Conservation (phyloP, 2,329 filamentous ascomycete genomes). For the Furcasterigmium furcatum region DNA sequence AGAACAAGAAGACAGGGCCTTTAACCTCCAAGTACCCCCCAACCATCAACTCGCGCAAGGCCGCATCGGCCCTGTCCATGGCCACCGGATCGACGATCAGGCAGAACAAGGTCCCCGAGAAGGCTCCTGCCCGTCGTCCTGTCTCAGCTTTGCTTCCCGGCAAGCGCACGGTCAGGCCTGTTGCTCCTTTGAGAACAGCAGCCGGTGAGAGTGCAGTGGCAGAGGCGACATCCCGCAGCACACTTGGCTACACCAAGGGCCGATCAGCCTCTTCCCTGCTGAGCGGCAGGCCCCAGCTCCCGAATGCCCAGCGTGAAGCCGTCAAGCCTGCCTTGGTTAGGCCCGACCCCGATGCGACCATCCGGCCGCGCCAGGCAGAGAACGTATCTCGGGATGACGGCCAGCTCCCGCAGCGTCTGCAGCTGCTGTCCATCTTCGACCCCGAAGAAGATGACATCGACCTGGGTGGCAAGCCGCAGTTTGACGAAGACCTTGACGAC, state of each 20-base stretch:
- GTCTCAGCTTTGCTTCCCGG: slow-evolving; percentile 25
- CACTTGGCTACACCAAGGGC: slow-evolving; percentile 82
- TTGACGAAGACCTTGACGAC: slow-evolving; percentile 46
- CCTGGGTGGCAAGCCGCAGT: slow-evolving; percentile 26
- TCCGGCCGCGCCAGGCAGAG: slow-evolving; percentile 7
- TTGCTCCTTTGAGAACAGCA: slow-evolving; percentile 39
- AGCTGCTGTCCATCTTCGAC: slow-evolving; percentile 58
- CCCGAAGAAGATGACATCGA: slow-evolving; percentile 41
- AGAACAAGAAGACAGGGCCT: slow-evolving; percentile 15
- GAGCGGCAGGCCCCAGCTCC: slow-evolving; percentile 11
- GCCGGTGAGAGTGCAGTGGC: slow-evolving; percentile 59
- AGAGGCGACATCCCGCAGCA: slow-evolving; percentile 70
- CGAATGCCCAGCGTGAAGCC: slow-evolving; percentile 5
- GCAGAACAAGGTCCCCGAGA: slow-evolving; percentile 12
- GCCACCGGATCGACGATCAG: slow-evolving; percentile 16
- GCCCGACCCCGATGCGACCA: neutral
- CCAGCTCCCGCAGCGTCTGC: slow-evolving; percentile 32
- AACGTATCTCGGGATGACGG: slow-evolving; percentile 19
- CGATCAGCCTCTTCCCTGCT: slow-evolving; percentile 51
- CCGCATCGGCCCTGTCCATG: slow-evolving; percentile 50
- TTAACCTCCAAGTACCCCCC: slow-evolving; percentile 8
- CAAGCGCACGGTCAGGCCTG: slow-evolving; percentile 30
- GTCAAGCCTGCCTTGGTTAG: neutral
- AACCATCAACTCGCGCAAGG: slow-evolving; percentile 42
- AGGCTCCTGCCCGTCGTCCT: slow-evolving; percentile 18